These are phyloP conservation scores for Passalora sequoiae DNA, from an alignment of 2,329 filamentous ascomycete genomes.

Conservation along the genomic window DNA sequence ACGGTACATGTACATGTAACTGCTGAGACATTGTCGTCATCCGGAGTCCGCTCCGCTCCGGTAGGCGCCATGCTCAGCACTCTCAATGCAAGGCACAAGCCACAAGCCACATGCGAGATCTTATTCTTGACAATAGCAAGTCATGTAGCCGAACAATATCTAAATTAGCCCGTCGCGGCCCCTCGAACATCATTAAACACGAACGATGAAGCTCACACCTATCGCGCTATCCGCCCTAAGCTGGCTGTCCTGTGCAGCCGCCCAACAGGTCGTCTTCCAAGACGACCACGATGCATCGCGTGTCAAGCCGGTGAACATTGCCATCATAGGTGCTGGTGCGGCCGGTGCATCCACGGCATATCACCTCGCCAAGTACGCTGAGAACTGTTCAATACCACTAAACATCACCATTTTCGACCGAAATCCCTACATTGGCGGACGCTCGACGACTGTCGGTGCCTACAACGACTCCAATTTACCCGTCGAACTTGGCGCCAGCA, in stretches of 20 bases:
- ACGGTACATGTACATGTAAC: too few relatives aligned
- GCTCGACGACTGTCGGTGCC: conserved; percentile 76
- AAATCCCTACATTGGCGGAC: conserved; percentile 70
- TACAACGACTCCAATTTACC: conserved; percentile 62
- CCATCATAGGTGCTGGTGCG: conserved; percentile 63
- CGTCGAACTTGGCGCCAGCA: conserved; percentile 83
- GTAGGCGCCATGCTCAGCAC: background rate
- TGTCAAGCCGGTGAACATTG: conserved; percentile 15
- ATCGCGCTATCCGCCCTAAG: background rate
- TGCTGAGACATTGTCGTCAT: too few relatives aligned
- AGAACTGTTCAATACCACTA: conserved; percentile 53
- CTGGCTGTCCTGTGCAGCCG: conserved; percentile 3
- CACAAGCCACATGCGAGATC: background rate
- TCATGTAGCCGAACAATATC: conserved; percentile 5
- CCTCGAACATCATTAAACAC: too few relatives aligned
- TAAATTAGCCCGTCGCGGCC: too few relatives aligned
- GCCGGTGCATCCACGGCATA: conserved; percentile 84
- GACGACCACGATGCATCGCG: background rate
- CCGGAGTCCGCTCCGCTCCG: background rate
- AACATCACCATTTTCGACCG: conserved; percentile 89
- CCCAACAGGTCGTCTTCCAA: conserved; percentile 15
- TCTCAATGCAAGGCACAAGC: background rate
- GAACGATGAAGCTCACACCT: conserved; percentile 8
- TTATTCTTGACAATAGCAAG: conserved; percentile 3
- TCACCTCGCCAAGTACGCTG: conserved; percentile 67